phyloP scores from a whole-genome alignment of 2,329 filamentous ascomycete genomes.

The Phaeoacremonium minimum region DNA sequence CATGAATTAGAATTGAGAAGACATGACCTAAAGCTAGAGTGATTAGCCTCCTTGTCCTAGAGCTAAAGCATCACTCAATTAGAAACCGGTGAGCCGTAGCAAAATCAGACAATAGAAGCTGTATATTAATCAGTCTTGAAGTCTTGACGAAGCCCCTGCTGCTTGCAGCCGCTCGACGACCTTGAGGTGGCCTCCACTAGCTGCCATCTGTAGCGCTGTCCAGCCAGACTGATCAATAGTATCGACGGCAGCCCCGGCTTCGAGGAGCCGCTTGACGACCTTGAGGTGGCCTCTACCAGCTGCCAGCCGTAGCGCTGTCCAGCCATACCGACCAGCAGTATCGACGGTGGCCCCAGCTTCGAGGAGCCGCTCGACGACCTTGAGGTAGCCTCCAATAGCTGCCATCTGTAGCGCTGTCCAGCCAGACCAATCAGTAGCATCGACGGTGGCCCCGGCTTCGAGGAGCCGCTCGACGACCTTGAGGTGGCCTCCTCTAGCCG shows the following conservation, averaged over 20 bases:
- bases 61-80: no score
- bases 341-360: background rate
- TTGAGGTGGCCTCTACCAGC: background rate
- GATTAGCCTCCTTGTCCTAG: no score
- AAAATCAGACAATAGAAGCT: no score
- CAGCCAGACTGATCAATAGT: background rate
- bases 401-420: background rate
- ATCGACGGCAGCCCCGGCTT: background rate
- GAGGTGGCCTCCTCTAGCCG: background rate
- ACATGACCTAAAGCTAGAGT: no score
- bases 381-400: background rate
- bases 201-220: background rate
- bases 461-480: background rate
- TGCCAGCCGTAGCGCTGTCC: background rate
- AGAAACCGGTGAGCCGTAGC: no score
- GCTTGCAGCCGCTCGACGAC: background rate
- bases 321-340: background rate
- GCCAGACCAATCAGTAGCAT: background rate
- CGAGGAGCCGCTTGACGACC: background rate
- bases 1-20: no score
- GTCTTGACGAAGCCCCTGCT: no score
- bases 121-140: no score
- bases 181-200: background rate
- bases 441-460: background rate
- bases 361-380: background rate